Percentiles rank a stretch among this genome's conserved stretches.
phyloP scores from a whole-genome alignment of 108 stramenopile species.

The Stephanodiscus minutulus region DNA sequence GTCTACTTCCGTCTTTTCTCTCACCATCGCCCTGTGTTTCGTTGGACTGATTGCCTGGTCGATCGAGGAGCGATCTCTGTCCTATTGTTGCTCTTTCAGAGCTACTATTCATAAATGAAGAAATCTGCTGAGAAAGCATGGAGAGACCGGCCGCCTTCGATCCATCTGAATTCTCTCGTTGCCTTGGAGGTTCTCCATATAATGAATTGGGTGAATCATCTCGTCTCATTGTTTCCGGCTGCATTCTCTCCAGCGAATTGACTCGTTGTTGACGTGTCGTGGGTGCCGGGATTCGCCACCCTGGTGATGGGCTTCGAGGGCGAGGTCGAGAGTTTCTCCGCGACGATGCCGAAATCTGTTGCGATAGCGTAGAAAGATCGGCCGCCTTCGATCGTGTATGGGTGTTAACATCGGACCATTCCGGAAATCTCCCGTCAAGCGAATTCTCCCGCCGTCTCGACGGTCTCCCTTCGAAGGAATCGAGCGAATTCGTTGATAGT shows the following conservation, averaged over 20 bases:
- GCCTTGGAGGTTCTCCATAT: background rate
- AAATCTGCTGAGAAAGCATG: conserved; percentile 1
- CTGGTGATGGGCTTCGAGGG: conserved; percentile 3
- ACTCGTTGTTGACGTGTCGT: background rate
- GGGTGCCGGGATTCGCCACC: background rate
- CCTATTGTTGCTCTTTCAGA: background rate
- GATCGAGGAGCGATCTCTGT: background rate
- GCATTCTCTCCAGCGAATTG: background rate
- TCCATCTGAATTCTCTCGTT: background rate
- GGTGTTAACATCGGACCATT: conserved; percentile 8
- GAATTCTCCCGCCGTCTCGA: background rate
- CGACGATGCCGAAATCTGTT: conserved; percentile 4
- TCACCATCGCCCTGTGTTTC: background rate
- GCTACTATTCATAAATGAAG: background rate
- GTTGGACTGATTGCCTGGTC: background rate
- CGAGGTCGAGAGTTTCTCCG: conserved; percentile 1
- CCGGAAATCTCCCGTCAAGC: background rate
- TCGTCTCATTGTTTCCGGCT: background rate
- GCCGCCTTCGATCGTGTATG: conserved; percentile 11
- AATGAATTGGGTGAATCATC: background rate
- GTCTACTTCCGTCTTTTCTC: background rate
- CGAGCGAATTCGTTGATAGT: conserved; percentile 1
- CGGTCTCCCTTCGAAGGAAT: background rate
- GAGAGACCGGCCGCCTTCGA: conserved; percentile 8
- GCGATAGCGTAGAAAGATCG: conserved; percentile 4